Conservation (phyloP, 2,329 filamentous ascomycete genomes). For the Juglanconis oblonga region DNA sequence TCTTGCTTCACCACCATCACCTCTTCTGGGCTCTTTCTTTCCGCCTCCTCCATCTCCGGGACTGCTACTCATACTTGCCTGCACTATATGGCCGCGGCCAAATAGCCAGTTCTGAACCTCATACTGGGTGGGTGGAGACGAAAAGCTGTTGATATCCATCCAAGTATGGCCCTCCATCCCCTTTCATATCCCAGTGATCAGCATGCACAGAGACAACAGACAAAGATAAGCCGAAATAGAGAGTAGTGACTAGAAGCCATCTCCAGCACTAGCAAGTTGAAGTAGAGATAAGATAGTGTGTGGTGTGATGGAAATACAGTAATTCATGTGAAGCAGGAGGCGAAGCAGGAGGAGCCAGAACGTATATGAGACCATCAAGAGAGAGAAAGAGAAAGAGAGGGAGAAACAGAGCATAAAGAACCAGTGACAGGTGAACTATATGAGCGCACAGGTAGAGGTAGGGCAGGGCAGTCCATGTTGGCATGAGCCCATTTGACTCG, state of each 20-base stretch:
- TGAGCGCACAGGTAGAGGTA: neutral
- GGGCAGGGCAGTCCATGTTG: neutral
- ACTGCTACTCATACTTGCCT: neutral
- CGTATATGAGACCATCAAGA: neutral
- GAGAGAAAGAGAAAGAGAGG: neutral
- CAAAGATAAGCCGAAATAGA: neutral
- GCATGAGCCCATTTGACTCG: neutral
- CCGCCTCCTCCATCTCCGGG: neutral
- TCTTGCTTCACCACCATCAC: neutral
- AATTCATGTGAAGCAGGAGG: neutral
- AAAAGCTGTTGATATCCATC: neutral
- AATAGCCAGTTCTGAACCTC: constrained; percentile 5
- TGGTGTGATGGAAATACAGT: too few relatives aligned
- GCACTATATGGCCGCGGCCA: neutral
- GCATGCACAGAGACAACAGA: neutral
- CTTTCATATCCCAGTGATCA: neutral
- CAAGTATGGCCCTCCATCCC: neutral
- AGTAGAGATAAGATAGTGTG: neutral
- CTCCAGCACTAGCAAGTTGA: neutral
- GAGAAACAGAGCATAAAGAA: neutral
- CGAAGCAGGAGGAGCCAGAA: neutral
- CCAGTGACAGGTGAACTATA: neutral
- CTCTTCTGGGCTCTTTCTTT: neutral
- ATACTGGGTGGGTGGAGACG: neutral
- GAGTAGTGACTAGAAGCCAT: neutral